These are phyloP conservation scores for Verruconis gallopava DNA, from an alignment of 2,329 filamentous ascomycete genomes.

Conservation along the genomic window DNA sequence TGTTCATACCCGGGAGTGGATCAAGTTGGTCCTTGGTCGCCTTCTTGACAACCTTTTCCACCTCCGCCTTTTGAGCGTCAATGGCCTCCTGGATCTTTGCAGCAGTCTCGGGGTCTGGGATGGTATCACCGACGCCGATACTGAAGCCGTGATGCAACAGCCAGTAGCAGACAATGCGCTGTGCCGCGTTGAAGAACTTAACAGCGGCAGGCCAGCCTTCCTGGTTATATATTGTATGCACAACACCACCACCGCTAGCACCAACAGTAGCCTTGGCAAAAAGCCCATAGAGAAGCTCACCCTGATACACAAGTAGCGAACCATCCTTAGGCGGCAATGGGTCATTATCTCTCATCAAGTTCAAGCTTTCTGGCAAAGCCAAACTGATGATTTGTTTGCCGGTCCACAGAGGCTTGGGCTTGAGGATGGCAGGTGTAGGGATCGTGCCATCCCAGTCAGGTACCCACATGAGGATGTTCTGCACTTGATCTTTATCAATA, in stretches of 20 bases:
- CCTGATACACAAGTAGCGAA: conserved; percentile 70
- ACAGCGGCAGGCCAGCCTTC: conserved; percentile 76
- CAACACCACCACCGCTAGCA: conserved; percentile 76
- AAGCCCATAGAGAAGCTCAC: conserved; percentile 80
- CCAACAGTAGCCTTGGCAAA: conserved; percentile 91
- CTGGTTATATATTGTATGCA: conserved; percentile 95
- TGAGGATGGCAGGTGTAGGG: conserved; percentile 83
- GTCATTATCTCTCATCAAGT: conserved; percentile 54
- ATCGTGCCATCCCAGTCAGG: conserved; percentile 95
- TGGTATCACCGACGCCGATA: conserved; percentile 96
- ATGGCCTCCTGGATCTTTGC: conserved; percentile 74
- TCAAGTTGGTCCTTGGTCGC: conserved; percentile 84
- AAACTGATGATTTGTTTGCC: conserved; percentile 96
- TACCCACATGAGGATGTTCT: conserved; percentile 96
- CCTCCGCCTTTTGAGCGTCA: conserved; percentile 66
- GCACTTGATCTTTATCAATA: conserved; percentile 77
- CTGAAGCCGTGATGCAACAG: conserved; percentile 91
- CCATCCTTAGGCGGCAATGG: conserved; percentile 57
- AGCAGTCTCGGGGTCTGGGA: conserved; percentile 78
- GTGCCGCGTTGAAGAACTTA: conserved; percentile 89
- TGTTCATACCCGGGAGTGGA: conserved; percentile 93
- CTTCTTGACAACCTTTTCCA: conserved; percentile 58
- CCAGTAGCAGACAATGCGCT: conserved; percentile 95
- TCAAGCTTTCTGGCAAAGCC: conserved; percentile 78
- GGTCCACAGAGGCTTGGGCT: conserved; percentile 87